Conservation (phyloP, 2,329 filamentous ascomycete species). For the Trichoderma koningii region DNA sequence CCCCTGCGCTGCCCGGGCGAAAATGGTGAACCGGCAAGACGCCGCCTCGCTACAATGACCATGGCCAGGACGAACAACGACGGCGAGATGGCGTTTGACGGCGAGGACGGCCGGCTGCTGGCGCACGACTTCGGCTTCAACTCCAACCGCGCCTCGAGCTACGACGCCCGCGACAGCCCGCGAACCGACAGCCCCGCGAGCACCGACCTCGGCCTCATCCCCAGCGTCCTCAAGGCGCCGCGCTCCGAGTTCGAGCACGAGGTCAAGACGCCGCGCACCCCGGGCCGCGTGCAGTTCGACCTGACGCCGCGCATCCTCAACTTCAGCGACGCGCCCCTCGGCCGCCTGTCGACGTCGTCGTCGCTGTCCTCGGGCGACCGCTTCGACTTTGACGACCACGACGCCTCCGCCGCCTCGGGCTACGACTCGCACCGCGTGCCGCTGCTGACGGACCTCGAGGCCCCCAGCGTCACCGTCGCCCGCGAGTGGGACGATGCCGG, state of each 20-base stretch:
- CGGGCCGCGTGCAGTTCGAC: slow-evolving; percentile 76
- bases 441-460: slow-evolving; percentile 79
- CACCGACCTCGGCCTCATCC: slow-evolving; percentile 34
- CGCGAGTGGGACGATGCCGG: slow-evolving; percentile 49
- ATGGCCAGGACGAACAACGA: slow-evolving; percentile 35
- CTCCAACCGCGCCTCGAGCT: too few relatives aligned
- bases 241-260: slow-evolving; percentile 30
- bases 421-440: slow-evolving; percentile 61
- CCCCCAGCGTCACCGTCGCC: slow-evolving; percentile 73
- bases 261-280: slow-evolving; percentile 45
- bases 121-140: slow-evolving; percentile 1
- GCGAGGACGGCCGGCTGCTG: slow-evolving; percentile 41
- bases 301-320: slow-evolving; percentile 51
- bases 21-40: slow-evolving; percentile 26
- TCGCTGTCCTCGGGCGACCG: slow-evolving; percentile 41
- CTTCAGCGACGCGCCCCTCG: slow-evolving; percentile 32
- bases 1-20: slow-evolving; percentile 11
- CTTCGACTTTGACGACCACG: slow-evolving; percentile 50
- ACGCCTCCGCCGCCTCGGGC: slow-evolving; percentile 53
- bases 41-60: slow-evolving; percentile 37
- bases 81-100: slow-evolving; percentile 37
- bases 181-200: neutral
- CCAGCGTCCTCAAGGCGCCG: slow-evolving; percentile 30
- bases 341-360: slow-evolving; percentile 24
- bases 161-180: too few relatives aligned